phyloP scores from a whole-genome alignment of 2,329 filamentous ascomycete species.

The Aspergillus pseudoglaucus region DNA sequence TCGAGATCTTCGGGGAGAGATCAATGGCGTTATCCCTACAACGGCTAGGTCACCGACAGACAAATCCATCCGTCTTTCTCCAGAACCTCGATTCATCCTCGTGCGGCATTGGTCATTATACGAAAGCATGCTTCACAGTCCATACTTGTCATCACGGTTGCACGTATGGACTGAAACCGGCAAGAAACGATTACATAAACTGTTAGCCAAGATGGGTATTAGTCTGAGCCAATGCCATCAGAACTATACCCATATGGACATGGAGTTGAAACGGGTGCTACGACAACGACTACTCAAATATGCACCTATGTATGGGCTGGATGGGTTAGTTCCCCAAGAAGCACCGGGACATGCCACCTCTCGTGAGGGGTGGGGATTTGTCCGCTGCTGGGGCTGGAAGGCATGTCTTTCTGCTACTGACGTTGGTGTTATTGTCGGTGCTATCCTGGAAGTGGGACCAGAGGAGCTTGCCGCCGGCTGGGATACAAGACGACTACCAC shows the following conservation, averaged over 20 bases:
- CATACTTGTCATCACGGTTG: constrained; percentile 82
- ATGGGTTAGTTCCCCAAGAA: constrained; percentile 79
- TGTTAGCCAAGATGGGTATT: constrained; percentile 96
- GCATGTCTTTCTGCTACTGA: constrained; percentile 90
- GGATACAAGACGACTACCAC: constrained; percentile 25
- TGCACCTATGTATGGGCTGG: constrained; percentile 84
- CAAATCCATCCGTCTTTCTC: constrained; percentile 82
- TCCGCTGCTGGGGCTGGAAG: constrained; percentile 95
- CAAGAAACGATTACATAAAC: constrained; percentile 80
- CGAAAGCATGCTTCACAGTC: constrained; percentile 96
- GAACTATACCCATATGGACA: constrained; percentile 97
- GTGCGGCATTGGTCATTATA: constrained; percentile 96
- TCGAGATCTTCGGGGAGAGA: constrained; percentile 60
- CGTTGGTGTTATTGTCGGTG: constrained; percentile 85
- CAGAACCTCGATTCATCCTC: constrained; percentile 86
- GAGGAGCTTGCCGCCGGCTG: constrained; percentile 27
- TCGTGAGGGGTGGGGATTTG: constrained; percentile 94
- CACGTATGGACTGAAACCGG: constrained; percentile 93
- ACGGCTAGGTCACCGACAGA: constrained; percentile 85
- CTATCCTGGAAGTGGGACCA: constrained; percentile 80
- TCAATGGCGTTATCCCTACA: constrained; percentile 77
- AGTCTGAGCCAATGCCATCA: constrained; percentile 90
- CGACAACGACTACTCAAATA: constrained; percentile 83
- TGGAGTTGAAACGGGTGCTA: constrained; percentile 84
- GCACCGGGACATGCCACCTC: constrained; percentile 64